These are phyloP conservation scores for Trypanosoma avium DNA, from an alignment of 208 protist species.

Conservation along the genomic window DNA sequence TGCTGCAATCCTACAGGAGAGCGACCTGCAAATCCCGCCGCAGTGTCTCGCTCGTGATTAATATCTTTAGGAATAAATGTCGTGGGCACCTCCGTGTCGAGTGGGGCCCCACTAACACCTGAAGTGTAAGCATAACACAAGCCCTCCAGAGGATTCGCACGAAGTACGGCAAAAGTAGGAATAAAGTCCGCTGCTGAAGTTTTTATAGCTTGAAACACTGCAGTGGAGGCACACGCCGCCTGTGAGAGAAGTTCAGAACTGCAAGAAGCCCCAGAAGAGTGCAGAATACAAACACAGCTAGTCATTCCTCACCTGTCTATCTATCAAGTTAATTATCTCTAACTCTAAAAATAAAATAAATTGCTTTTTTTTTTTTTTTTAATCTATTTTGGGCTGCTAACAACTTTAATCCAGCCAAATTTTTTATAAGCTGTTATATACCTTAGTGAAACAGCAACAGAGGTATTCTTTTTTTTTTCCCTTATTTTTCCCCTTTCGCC, in stretches of 20 bases:
- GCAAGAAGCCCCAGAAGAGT: conserved; percentile 51
- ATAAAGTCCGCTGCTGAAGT: conserved; percentile 58
- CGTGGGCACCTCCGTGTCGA: conserved; percentile 38
- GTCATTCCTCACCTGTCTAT: too few relatives aligned
- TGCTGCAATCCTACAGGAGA: conserved; percentile 17
- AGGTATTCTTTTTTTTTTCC: too few relatives aligned
- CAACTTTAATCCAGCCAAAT: too few relatives aligned
- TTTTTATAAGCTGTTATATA: too few relatives aligned
- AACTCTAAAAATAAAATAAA: too few relatives aligned
- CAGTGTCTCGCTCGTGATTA: not conserved
- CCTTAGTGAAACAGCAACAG: too few relatives aligned
- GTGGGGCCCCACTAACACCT: conserved; percentile 42
- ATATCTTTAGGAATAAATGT: not conserved
- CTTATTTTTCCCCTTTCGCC: too few relatives aligned
- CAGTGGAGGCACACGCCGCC: conserved; percentile 42
- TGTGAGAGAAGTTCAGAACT: conserved; percentile 42
- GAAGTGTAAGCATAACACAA: conserved; percentile 63
- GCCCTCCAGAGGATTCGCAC: conserved; percentile 59
- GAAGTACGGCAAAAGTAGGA: conserved; percentile 55
- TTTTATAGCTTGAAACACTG: conserved; percentile 44
- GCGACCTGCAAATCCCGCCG: conserved; percentile 8
- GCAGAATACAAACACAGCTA: conserved; percentile 62
- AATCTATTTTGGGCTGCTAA: too few relatives aligned
- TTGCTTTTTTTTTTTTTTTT: conserved; percentile 1
- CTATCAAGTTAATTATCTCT: too few relatives aligned